A percentile compares a stretch with the other conserved stretches of the same genome.
phyloP scores from a whole-genome alignment of 1,139 yeast genomes.

The Kluyveromyces marxianus region DNA sequence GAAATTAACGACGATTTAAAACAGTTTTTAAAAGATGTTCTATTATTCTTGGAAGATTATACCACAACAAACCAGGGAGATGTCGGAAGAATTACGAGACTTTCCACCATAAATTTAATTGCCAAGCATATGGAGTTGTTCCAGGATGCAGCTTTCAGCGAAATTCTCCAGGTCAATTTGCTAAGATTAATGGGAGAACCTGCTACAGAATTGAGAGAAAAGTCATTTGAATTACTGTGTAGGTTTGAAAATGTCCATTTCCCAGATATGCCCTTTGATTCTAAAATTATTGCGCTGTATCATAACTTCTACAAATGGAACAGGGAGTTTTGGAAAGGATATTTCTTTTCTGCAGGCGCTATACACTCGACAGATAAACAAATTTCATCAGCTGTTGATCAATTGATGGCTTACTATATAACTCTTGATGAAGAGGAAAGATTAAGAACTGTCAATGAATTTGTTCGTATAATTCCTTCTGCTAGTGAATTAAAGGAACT shows the following conservation, averaged over 20 bases:
- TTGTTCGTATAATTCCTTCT: constrained; percentile 18
- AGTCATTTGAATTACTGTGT: constrained; percentile 14
- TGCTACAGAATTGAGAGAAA: constrained; percentile 35
- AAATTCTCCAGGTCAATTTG: constrained; percentile 32
- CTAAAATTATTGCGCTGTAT: constrained; percentile 15
- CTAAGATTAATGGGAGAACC: constrained; percentile 51
- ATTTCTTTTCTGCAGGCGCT: constrained; percentile 54
- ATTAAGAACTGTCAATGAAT: constrained; percentile 14
- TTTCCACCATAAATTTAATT: constrained; percentile 40
- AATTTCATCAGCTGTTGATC: constrained; percentile 39
- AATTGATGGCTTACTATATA: constrained; percentile 36
- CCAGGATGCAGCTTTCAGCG: constrained; percentile 8
- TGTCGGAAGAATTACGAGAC: constrained; percentile 68
- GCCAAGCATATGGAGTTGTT: constrained; percentile 25
- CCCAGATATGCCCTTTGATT: constrained; percentile 6
- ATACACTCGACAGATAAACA: constrained; percentile 45
- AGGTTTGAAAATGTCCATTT: constrained; percentile 3
- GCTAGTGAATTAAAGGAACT: constrained; percentile 10
- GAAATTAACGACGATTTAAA: neutral
- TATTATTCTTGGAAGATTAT: constrained; percentile 48
- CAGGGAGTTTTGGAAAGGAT: constrained; percentile 48
- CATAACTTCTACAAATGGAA: constrained; percentile 8
- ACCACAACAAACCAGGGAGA: constrained; percentile 67
- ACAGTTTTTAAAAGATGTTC: constrained; percentile 10
- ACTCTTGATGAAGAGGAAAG: constrained; percentile 13